phyloP scores from a whole-genome alignment of 176 grass and related monocot genomes.

The Bromus sterilis region DNA sequence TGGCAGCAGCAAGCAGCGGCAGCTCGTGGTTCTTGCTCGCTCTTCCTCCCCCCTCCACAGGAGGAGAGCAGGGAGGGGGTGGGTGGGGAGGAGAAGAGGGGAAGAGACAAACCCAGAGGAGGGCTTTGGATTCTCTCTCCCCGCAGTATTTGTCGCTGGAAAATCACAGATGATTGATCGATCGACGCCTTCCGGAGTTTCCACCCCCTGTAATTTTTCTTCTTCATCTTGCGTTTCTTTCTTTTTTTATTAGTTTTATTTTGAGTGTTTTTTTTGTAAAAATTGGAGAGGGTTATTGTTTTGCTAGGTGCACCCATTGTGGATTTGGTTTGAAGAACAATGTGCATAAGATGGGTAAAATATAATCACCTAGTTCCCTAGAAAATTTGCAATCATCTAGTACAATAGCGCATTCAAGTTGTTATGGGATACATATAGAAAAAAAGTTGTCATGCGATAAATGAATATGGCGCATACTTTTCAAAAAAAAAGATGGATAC shows the following conservation, averaged over 20 bases:
- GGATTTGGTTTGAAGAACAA: not conserved
- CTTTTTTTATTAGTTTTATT: too few relatives aligned
- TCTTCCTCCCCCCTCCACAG: conserved; percentile 21
- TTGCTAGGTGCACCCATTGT: conserved; percentile 16
- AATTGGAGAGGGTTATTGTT: not conserved
- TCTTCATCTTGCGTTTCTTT: not conserved
- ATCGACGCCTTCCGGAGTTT: conserved; percentile 42
- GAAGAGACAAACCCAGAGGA: conserved; percentile 68
- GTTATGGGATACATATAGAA: too few relatives aligned
- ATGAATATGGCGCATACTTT: not conserved
- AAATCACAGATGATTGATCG: conserved; percentile 52
- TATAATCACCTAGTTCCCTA: too few relatives aligned
- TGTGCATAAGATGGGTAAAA: not conserved
- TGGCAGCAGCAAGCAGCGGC: conserved; percentile 28
- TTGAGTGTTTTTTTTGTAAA: not conserved
- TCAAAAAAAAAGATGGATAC: too few relatives aligned
- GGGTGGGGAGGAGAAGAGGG: conserved; percentile 27
- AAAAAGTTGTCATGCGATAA: not conserved
- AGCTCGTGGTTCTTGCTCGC: conserved; percentile 49
- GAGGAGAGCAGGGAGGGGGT: conserved; percentile 33
- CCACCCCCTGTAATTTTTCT: conserved; percentile 16
- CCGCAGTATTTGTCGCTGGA: conserved; percentile 52
- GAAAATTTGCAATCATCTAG: too few relatives aligned
- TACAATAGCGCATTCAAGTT: too few relatives aligned
- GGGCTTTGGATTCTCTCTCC: conserved; percentile 81